Evolutionary conservation across 2,329 filamentous ascomycete species (phyloP), one percentile per base, ranked within the genome.

Genomic region (Coniochaeta sp.): DNA sequence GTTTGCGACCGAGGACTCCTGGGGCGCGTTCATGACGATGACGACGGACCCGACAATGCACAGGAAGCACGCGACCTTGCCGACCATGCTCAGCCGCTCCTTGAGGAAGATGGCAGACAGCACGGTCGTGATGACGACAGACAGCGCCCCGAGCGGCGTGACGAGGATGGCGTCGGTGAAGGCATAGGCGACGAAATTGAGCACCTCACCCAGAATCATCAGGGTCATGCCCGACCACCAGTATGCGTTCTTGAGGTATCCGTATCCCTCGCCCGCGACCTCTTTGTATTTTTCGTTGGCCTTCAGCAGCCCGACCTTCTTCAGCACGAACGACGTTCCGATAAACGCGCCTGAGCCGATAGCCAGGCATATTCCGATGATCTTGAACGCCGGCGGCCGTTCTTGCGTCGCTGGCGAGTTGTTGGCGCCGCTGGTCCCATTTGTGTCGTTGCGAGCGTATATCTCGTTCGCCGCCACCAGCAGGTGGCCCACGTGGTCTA

Each of bases 241-340:
- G 79, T 84, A 96, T 22, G 80, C 80, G 70, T 98, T 98, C 78
- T 96, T 96, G 68, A 99, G 85, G 73, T 98, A 99, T 63, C 93
- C 93, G 73, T 98, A 98, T 60, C 95, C 95, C 74, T 98, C 93
- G 62, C 95, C 95, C 0, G 95, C 93, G 65, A 90, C 91, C 75
- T 98, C 92, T 63, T 96, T 89, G 79, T 98, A 98, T 74, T 98
- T 98, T 68, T 90, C 87, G 74, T 98, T 99, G 57, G 95, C 93
- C 72, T 87, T 92, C 63, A 99, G 81, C 66, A 99, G 77, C 4
- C 95, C 95, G 62, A 90, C 82, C 77, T 99, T 99, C 77, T 98
- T 98, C 70, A 99, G 77, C 30, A 98, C 93, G 73, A 98, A 99
- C 0, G 93, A 98, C 16, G 89, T 83, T 59, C 95, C 95, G 70